Evolutionary conservation across 2,329 filamentous ascomycete species (phyloP).

Genomic region (Ophiostoma piceae): DNA sequence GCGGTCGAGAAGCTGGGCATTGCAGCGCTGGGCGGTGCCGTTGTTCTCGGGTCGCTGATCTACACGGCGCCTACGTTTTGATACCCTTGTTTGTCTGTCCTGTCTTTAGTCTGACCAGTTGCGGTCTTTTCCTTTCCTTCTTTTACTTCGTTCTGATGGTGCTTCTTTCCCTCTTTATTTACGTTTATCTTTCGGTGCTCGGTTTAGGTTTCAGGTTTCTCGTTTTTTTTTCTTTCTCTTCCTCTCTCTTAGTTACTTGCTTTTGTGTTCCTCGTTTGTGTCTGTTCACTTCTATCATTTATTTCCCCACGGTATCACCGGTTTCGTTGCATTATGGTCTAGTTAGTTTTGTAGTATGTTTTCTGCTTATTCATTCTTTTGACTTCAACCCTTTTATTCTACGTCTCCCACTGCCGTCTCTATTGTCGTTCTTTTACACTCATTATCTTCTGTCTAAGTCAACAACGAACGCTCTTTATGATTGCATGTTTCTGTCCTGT

Average conservation of each 20-base stretch:
- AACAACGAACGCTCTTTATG: not conserved
- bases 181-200: too few species aligned
- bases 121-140: not conserved
- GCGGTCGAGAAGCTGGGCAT: constrained; percentile 32
- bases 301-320: not conserved
- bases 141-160: not conserved
- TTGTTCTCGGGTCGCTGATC: constrained; percentile 37
- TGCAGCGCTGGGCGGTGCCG: constrained; percentile 37
- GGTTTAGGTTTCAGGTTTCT: not conserved
- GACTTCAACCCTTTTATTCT: not conserved
- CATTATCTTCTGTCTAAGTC: too few species aligned
- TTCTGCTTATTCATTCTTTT: not conserved
- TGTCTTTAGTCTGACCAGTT: not conserved
- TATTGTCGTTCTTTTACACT: too few species aligned
- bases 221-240: not conserved
- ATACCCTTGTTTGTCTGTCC: not conserved
- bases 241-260: not conserved
- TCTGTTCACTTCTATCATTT: not conserved
- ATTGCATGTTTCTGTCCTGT: not conserved
- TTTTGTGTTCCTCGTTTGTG: not conserved
- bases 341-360: not conserved
- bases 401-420: too few species aligned
- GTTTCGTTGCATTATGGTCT: not conserved
- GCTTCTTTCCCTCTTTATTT: not conserved
- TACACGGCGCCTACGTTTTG: constrained; percentile 38